Evolutionary conservation across 2,329 filamentous ascomycete genomes (phyloP).

Genomic region (Ceratocystis variospora): DNA sequence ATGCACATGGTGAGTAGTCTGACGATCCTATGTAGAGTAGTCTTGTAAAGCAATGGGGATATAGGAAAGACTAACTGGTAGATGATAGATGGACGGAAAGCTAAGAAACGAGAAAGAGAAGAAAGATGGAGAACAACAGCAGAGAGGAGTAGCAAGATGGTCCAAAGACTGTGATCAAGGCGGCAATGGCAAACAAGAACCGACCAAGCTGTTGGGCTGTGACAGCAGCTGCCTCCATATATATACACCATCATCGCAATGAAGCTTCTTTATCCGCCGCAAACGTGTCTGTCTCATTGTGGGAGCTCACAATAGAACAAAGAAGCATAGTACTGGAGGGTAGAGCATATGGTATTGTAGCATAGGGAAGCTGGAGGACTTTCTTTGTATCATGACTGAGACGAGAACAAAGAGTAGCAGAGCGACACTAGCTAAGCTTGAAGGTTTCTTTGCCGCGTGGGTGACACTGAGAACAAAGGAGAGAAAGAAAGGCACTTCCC

Average conservation of each 20-base stretch:
- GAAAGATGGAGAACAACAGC: neutral
- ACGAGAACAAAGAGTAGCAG: neutral
- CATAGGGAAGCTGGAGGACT: neutral
- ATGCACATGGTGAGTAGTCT: conserved; percentile 3
- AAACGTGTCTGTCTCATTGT: neutral
- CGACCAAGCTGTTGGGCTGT: neutral
- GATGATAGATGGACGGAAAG: neutral
- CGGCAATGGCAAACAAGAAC: neutral
- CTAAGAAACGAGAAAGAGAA: neutral
- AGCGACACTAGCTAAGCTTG: neutral
- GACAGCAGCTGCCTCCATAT: neutral
- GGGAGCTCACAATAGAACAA: neutral
- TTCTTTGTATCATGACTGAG: neutral
- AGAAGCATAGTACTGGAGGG: neutral
- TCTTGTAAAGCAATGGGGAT: neutral
- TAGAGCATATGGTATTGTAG: neutral
- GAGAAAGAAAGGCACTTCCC: neutral
- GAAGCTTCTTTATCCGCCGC: neutral
- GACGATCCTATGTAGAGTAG: neutral
- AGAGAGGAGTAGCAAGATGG: neutral
- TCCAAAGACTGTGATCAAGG: neutral
- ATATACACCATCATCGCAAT: neutral
- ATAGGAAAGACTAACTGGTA: conserved; percentile 1
- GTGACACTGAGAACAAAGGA: neutral
- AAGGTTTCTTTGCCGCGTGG: neutral